These are phyloP conservation scores for Przewalskia tangutica DNA, from an alignment of 257 asterid genomes.

Conservation along the genomic window DNA sequence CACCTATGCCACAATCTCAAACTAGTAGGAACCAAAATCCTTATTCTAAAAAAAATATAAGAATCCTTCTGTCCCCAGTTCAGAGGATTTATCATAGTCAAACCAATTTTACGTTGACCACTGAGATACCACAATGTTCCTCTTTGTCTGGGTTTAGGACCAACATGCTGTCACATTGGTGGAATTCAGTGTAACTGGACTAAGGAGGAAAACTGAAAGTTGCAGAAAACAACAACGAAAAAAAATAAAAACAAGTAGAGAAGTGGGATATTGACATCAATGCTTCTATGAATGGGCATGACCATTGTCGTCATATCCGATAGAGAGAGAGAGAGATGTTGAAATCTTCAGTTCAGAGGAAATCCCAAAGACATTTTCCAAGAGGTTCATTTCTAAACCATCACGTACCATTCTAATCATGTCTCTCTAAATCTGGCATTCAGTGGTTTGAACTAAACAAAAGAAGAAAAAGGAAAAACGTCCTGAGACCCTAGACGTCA, in stretches of 20 bases:
- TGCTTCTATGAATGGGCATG: neutral
- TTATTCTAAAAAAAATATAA: too few relatives aligned
- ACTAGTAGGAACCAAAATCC: neutral
- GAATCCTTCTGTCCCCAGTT: neutral
- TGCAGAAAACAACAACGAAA: neutral
- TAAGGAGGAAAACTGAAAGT: neutral
- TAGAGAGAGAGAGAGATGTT: neutral
- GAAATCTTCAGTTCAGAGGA: neutral
- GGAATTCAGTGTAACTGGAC: neutral
- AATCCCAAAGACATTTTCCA: neutral
- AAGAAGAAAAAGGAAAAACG: neutral
- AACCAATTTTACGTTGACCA: neutral
- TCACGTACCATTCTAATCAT: neutral
- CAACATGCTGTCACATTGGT: neutral
- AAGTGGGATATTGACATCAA: neutral
- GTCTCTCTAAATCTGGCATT: neutral
- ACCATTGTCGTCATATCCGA: neutral
- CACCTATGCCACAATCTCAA: neutral
- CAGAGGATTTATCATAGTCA: neutral
- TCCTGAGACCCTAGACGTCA: neutral
- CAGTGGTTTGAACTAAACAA: neutral
- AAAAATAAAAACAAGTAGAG: neutral
- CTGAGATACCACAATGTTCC: neutral
- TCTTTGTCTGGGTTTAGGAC: neutral
- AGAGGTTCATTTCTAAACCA: neutral